phyloP scores from a whole-genome alignment of 257 asterid genomes.

The Solanum rostratum region DNA sequence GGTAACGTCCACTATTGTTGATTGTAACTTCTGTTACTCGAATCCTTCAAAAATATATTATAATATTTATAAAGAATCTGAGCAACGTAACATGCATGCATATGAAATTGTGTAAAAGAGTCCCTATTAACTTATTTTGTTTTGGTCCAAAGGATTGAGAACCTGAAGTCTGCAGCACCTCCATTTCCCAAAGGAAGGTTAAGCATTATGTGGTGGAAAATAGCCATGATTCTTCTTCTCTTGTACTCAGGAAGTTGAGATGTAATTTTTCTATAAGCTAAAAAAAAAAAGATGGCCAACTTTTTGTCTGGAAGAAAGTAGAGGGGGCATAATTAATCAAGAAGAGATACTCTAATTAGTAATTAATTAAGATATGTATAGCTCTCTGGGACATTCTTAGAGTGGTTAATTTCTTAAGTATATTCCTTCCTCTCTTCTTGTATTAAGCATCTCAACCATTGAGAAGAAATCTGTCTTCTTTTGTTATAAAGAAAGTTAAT shows the following conservation, averaged over 20 bases:
- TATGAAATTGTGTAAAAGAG: too few relatives aligned
- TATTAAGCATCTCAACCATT: conserved; percentile 9
- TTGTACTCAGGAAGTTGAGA: conserved; percentile 12
- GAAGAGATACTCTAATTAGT: neutral
- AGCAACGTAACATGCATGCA: too few relatives aligned
- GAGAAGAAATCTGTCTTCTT: neutral
- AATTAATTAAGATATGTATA: neutral
- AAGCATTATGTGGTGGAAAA: conserved; percentile 15
- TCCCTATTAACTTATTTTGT: neutral
- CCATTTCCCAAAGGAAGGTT: conserved; percentile 1
- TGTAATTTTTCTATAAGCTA: neutral
- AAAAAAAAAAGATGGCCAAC: neutral
- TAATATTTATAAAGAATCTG: neutral
- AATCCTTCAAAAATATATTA: neutral
- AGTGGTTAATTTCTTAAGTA: neutral
- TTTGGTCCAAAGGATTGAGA: conserved; percentile 5
- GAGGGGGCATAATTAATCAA: neutral
- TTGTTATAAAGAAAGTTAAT: neutral
- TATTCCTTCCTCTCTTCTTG: conserved; percentile 25
- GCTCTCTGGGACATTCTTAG: neutral
- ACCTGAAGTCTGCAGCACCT: conserved; percentile 20
- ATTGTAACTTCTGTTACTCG: neutral
- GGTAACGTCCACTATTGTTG: neutral
- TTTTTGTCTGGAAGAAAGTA: neutral
- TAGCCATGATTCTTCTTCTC: conserved; percentile 13